phyloP scores from a whole-genome alignment of 257 asterid species.

The Hygrophila difformis region DNA sequence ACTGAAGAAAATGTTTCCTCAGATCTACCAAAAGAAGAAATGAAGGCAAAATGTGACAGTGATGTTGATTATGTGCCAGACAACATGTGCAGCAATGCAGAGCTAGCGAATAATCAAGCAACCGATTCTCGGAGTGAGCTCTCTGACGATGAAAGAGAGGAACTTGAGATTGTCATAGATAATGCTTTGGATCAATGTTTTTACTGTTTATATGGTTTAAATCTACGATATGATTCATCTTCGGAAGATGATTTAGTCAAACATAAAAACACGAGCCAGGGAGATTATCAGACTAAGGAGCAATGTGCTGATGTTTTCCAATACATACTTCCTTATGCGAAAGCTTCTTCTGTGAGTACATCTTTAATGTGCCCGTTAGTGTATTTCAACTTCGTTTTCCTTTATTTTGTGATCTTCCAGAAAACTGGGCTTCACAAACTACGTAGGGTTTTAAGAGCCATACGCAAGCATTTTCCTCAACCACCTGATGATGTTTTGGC shows the following conservation, averaged over 20 bases:
- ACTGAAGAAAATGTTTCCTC: slow-evolving; percentile 31
- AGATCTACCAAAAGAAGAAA: slow-evolving; percentile 28
- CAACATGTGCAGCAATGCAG: slow-evolving; percentile 23
- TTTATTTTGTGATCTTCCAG: slow-evolving; percentile 33
- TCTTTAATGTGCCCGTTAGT: slow-evolving; percentile 8
- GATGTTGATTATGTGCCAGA: slow-evolving; percentile 26
- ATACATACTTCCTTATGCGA: slow-evolving; percentile 87
- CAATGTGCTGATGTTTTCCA: slow-evolving; percentile 97
- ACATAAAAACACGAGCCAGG: slow-evolving; percentile 90
- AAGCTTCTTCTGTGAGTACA: slow-evolving; percentile 85
- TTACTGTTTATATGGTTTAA: slow-evolving; percentile 88
- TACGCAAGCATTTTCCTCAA: slow-evolving; percentile 83
- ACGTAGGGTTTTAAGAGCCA: slow-evolving; percentile 87
- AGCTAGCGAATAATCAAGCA: slow-evolving; percentile 28
- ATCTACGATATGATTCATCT: slow-evolving; percentile 85
- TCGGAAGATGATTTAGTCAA: slow-evolving; percentile 76
- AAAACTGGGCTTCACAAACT: slow-evolving; percentile 78
- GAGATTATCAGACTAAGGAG: slow-evolving; percentile 96
- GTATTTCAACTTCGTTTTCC: slow-evolving; percentile 6
- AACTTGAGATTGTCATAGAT: slow-evolving; percentile 80
- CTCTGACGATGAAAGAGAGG: slow-evolving; percentile 80
- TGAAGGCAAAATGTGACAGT: slow-evolving; percentile 27
- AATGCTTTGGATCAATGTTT: slow-evolving; percentile 93
- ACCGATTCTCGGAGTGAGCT: slow-evolving; percentile 38
- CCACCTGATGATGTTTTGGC: slow-evolving; percentile 79